phyloP scores from a whole-genome alignment of 805 yeast genomes.

The Pichia nanzhaoensis region DNA sequence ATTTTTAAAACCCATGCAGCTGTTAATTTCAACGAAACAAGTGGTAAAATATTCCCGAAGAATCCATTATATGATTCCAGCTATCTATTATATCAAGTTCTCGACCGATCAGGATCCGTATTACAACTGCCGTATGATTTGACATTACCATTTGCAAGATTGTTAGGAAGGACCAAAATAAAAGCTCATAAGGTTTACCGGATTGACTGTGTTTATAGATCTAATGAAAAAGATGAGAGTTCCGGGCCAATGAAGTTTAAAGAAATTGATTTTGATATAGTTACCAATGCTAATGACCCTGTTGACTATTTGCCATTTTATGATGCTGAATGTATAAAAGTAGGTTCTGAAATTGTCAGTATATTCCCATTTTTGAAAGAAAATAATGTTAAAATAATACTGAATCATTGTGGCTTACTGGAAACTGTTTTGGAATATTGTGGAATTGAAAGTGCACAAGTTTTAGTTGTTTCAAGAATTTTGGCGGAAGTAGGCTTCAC shows the following conservation, averaged over 20 bases:
- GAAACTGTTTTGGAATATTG: conserved; percentile 77
- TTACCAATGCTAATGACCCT: conserved; percentile 34
- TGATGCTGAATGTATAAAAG: conserved; percentile 86
- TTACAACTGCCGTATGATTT: conserved; percentile 85
- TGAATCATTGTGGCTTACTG: conserved; percentile 78
- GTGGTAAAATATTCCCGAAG: conserved; percentile 72
- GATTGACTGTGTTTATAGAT: conserved; percentile 76
- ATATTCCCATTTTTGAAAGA: conserved; percentile 61
- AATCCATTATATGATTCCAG: conserved; percentile 61
- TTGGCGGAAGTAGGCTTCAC: conserved; percentile 75
- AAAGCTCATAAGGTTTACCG: conserved; percentile 59
- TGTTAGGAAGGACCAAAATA: conserved; percentile 56
- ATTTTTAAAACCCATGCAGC: conserved; percentile 85
- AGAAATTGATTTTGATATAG: conserved; percentile 83
- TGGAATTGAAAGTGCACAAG: conserved; percentile 68
- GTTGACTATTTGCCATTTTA: conserved; percentile 38
- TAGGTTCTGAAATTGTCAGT: conserved; percentile 65
- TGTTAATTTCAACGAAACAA: conserved; percentile 52
- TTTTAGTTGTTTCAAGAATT: conserved; percentile 58
- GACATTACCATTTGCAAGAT: conserved; percentile 83
- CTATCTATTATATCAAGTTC: conserved; percentile 66
- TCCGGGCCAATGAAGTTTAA: conserved; percentile 72
- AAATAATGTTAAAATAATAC: conserved; percentile 48
- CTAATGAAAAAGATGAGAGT: conserved; percentile 47
- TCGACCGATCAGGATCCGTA: conserved; percentile 83